phyloP scores from a whole-genome alignment of 2,329 filamentous ascomycete genomes.

The Mycosphaerella arachidis region DNA sequence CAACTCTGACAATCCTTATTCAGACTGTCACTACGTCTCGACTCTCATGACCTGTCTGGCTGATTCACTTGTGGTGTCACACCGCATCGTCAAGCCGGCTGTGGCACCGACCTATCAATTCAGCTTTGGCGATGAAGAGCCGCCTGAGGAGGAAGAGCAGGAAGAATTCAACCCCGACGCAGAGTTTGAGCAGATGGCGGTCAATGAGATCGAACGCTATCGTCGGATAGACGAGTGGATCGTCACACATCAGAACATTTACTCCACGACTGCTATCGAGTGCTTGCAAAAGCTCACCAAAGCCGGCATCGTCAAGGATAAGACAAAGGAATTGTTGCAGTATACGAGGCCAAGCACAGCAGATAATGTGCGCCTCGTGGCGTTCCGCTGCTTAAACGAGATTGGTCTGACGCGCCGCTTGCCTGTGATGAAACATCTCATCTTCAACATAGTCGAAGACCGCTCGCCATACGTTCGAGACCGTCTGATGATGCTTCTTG shows the following conservation, averaged over 20 bases:
- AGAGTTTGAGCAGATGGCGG: slow-evolving; percentile 51
- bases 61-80: slow-evolving; percentile 46
- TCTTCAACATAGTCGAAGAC: slow-evolving; percentile 54
- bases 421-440: slow-evolving; percentile 52
- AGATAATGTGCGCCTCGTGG: slow-evolving; percentile 56
- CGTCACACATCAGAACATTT: slow-evolving; percentile 60
- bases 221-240: slow-evolving; percentile 64
- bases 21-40: slow-evolving; percentile 84
- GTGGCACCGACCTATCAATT: slow-evolving; percentile 25
- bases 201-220: slow-evolving; percentile 60
- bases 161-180: slow-evolving; percentile 45
- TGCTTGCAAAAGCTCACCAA: slow-evolving; percentile 54
- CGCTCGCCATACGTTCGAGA: slow-evolving; percentile 55
- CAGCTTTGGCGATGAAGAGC: slow-evolving; percentile 44
- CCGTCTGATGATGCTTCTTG: slow-evolving; percentile 50
- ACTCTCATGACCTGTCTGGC: slow-evolving; percentile 65
- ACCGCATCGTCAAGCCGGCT: slow-evolving; percentile 24
- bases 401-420: slow-evolving; percentile 51
- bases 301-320: slow-evolving; percentile 49
- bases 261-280: slow-evolving; percentile 57
- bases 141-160: slow-evolving; percentile 46
- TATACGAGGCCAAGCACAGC: slow-evolving; percentile 58
- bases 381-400: slow-evolving; percentile 55
- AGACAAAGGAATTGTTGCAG: slow-evolving; percentile 55
- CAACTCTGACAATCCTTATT: slow-evolving; percentile 81